Evolutionary conservation across 1,284 basidiomycete species (phyloP), one percentile per base, ranked within the genome.

Genomic region (Agaricales sp.): DNA sequence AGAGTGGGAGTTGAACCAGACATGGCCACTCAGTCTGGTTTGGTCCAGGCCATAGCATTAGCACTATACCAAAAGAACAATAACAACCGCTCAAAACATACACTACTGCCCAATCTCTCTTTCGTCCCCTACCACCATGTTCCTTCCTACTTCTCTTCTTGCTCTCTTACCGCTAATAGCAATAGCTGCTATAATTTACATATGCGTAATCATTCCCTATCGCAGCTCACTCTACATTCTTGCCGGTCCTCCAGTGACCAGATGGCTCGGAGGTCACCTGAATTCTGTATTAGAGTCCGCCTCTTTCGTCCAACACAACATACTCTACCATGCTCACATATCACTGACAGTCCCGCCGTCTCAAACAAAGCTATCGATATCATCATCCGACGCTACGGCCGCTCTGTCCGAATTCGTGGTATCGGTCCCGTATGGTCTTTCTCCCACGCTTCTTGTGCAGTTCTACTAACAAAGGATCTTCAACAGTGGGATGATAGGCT

Each of bases 401-500:
- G 75, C 54, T 73, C 69, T 47, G 69, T 87, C 30, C 74, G 78
- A 35, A 73, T 88, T 46, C 71, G 75, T 41, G 85, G 83, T 3
- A 54, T 82, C 18, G 71, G 75, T 30, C 81, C 81, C 37, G 86
- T 87, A 62, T 52, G 80, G 65, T 37, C 26, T 19, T 22, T 14
- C 46, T 12, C 19, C 30, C 43, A 48, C 37, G 22, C 20, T 13
- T 20, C 35, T 44, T 21, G 18, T 44, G 23, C 43, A 50, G 48
- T 30, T 51, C 43, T 30, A 47, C 49, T 53, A 37, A 58, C 49
- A 18, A 44, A 30, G 22, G 38, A 49, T 43, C 43, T 43, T n/a
- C 39, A 35, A 19, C 51, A 90, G 87, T 86, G 81, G 76, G 87
- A 90, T 53, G 71, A 80, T 48, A 79, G 87, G 38, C 72, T 90